phyloP scores from a whole-genome alignment of 2,329 filamentous ascomycete species.

The Thermoascus crustaceus region DNA sequence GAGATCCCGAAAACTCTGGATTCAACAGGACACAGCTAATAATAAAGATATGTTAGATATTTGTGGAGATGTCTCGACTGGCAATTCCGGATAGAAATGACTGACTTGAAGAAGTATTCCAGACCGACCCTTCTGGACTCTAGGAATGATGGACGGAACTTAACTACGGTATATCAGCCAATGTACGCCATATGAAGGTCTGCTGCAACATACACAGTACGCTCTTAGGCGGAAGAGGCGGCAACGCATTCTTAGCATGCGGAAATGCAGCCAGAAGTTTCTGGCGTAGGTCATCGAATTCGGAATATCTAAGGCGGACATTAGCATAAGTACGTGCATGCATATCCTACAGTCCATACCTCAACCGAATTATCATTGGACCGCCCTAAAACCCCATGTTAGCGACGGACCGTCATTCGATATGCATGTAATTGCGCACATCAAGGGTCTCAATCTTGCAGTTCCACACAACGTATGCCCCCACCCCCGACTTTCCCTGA shows the following conservation, averaged over 20 bases:
- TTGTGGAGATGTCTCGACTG: not conserved
- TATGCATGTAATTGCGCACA: constrained; percentile 43
- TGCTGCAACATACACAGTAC: constrained; percentile 58
- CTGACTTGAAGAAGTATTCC: constrained; percentile 88
- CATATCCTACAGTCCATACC: constrained; percentile 30
- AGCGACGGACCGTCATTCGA: constrained; percentile 8
- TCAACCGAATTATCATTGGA: constrained; percentile 52
- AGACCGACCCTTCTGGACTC: constrained; percentile 75
- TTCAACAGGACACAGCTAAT: constrained; percentile 79
- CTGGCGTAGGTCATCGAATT: constrained; percentile 76
- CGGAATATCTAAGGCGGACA: constrained; percentile 60
- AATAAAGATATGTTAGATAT: constrained; percentile 6
- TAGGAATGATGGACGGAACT: constrained; percentile 74
- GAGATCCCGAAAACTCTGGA: constrained; percentile 87
- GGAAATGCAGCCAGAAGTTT: constrained; percentile 75
- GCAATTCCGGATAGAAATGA: too few relatives aligned
- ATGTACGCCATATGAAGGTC: not conserved
- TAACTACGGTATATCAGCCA: constrained; percentile 33
- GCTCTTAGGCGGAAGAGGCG: constrained; percentile 84
- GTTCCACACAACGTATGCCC: constrained; percentile 95
- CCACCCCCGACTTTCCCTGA: constrained; percentile 52
- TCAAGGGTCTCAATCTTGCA: constrained; percentile 78
- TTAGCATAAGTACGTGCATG: constrained; percentile 12
- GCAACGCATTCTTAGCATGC: constrained; percentile 73
- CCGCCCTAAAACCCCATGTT: constrained; percentile 38